Evolutionary conservation across 352 stramenopile species (phyloP), one percentile per base, ranked within the genome.

Genomic region (Globisporangium perplexum): DNA sequence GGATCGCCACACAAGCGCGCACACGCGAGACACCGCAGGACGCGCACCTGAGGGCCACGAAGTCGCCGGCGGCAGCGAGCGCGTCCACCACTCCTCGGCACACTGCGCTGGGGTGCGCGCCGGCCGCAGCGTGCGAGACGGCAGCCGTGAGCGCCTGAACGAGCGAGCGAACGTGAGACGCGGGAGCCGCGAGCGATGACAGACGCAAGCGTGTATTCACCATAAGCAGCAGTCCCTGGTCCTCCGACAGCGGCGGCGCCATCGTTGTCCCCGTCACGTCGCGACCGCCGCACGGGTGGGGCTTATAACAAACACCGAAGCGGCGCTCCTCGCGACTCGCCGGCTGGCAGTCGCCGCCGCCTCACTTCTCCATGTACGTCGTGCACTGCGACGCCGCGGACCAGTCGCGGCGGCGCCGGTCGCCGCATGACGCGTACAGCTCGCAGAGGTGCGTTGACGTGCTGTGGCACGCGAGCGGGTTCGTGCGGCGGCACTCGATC

Each of bases 361-460:
- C 41, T 42, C n/a, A 55, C 44, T 62, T 62, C 49, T 57, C 49
- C 56, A 91, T 75, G 65, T 93, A 93, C 53, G 71, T 67, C 26
- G 70, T 59, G 58, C 83, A 94, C 49, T 94, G 79, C 46, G 57
- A 71, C 35, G 79, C 80, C 28, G 69, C 59, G 18, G 82, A 90
- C 84, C 84, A 95, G 65, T 95, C 80, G 28, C 84, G 80, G 49
- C 77, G 62, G 47, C 84, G 80, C 38, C 77, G 77, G 65, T 95
- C 84, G 24, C 84, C 84, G 30, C 84, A 95, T 4, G 82, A 82
- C 50, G 66, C 78, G 47, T 90, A 90, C 22, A 95, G 67, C 57
- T 95, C 84, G 49, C 84, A 95, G 50, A 92, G 74, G 57, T 95
- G 84, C 2, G 84, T 93, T 46, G 83, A 62, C 14, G 82, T 92